These are phyloP conservation scores for Elongisporangium anandrum DNA, from an alignment of 352 stramenopile genomes.

Conservation along the genomic window DNA sequence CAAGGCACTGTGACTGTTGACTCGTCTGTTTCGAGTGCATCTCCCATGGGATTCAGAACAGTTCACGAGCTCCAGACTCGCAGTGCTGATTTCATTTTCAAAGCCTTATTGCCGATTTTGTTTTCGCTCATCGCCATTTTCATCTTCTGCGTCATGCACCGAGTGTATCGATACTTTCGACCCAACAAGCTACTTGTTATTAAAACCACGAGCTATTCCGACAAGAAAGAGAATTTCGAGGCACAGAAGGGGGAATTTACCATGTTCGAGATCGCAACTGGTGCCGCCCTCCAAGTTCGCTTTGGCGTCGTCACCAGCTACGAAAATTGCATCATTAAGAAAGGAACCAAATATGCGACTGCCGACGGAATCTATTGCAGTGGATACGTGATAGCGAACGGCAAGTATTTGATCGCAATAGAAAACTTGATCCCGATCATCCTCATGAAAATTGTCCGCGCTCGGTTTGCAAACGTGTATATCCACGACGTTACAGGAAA, in stretches of 20 bases:
- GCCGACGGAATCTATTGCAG: neutral
- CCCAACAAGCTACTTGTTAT: slow-evolving; percentile 7
- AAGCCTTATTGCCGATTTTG: slow-evolving; percentile 1
- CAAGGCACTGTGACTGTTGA: slow-evolving; percentile 1
- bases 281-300: slow-evolving; percentile 17
- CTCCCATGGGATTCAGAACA: slow-evolving; percentile 19
- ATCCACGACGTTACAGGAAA: slow-evolving; percentile 7
- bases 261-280: slow-evolving; percentile 33
- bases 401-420: neutral
- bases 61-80: slow-evolving; percentile 4
- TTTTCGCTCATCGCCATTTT: slow-evolving; percentile 18
- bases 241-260: slow-evolving; percentile 27
- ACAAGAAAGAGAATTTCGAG: slow-evolving; percentile 11
- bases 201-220: neutral
- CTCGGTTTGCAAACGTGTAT: neutral
- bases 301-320: neutral
- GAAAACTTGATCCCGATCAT: neutral
- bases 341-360: neutral
- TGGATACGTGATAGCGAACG: neutral
- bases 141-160: slow-evolving; percentile 18
- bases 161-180: slow-evolving; percentile 21
- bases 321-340: neutral
- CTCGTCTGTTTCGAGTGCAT: slow-evolving; percentile 4
- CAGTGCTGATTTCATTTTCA: neutral
- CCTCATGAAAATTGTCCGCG: neutral